Conservation (phyloP, 2,329 filamentous ascomycete species). For the Colletotrichum australisinense region DNA sequence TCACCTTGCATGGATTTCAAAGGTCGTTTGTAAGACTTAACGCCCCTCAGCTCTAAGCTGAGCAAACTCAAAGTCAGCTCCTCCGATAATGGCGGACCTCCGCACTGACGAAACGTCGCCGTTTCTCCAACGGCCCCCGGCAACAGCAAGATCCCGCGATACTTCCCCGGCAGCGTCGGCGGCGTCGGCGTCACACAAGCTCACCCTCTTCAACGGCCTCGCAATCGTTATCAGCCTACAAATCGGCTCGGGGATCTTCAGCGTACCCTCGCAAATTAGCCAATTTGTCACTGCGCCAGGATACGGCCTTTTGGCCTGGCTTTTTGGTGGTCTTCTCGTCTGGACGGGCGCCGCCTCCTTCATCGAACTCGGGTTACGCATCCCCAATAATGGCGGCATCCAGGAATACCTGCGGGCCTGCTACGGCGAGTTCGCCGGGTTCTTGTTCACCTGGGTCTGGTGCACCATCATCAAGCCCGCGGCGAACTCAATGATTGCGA, state of each 20-base stretch:
- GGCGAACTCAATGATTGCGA: slow-evolving; percentile 56
- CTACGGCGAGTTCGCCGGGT: slow-evolving; percentile 55
- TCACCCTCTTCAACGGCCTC: slow-evolving; percentile 46
- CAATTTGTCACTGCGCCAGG: slow-evolving; percentile 55
- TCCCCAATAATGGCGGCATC: slow-evolving; percentile 58
- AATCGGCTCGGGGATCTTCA: slow-evolving; percentile 61
- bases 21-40: neutral
- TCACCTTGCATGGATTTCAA: neutral
- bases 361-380: slow-evolving; percentile 57
- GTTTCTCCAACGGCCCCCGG: slow-evolving; percentile 28
- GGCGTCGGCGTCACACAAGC: slow-evolving; percentile 16
- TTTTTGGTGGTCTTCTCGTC: slow-evolving; percentile 54
- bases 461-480: slow-evolving; percentile 56
- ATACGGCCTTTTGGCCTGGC: slow-evolving; percentile 54
- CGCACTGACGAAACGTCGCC: slow-evolving; percentile 30
- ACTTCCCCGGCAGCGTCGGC: neutral
- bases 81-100: slow-evolving; percentile 24
- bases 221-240: slow-evolving; percentile 58
- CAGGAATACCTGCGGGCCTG: slow-evolving; percentile 55
- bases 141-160: neutral
- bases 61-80: neutral
- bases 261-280: slow-evolving; percentile 54
- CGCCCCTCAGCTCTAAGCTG: neutral
- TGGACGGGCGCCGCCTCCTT: slow-evolving; percentile 61
- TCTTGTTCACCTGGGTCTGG: slow-evolving; percentile 57